Conservation (phyloP, 2,329 filamentous ascomycete genomes). For the Fusarium decemcellulare region DNA sequence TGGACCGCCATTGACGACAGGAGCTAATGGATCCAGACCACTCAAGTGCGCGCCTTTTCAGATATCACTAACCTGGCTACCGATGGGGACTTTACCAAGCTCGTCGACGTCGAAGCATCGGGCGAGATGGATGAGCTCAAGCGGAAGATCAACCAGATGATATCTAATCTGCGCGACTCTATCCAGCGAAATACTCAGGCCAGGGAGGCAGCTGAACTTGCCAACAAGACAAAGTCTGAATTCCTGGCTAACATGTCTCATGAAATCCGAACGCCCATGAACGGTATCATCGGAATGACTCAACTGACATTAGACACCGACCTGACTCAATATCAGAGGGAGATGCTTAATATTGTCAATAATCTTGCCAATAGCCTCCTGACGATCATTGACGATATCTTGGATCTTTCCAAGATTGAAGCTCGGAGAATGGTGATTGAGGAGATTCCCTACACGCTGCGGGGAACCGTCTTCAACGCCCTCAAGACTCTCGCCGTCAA, state of each 20-base stretch:
- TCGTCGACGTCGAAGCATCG: conserved; percentile 96
- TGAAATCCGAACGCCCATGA: conserved; percentile 97
- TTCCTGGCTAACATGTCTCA: conserved; percentile 99
- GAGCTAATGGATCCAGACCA: conserved; percentile 72
- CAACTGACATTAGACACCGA: conserved; percentile 96
- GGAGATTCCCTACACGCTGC: conserved; percentile 94
- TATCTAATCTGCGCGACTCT: conserved; percentile 93
- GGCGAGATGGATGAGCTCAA: conserved; percentile 99
- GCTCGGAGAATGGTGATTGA: conserved; percentile 99
- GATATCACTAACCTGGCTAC: conserved; percentile 99
- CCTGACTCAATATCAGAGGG: conserved; percentile 93
- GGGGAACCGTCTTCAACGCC: conserved; percentile 96
- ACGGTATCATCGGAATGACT: conserved; percentile 98
- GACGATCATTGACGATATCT: conserved; percentile 93
- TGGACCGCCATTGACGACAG: background rate
- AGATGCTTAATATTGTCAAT: conserved; percentile 99
- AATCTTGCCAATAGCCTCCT: conserved; percentile 95
- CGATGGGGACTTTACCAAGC: conserved; percentile 96
- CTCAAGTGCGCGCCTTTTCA: conserved; percentile 96
- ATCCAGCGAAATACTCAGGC: conserved; percentile 97
- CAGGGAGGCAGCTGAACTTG: conserved; percentile 94
- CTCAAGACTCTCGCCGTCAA: conserved; percentile 97
- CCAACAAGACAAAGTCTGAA: conserved; percentile 98
- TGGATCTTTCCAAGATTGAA: conserved; percentile 86
- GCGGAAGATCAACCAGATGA: conserved; percentile 99